These are phyloP conservation scores for Zoysia pacifica DNA, from an alignment of 176 grass and related monocot species.

Conservation along the genomic window DNA sequence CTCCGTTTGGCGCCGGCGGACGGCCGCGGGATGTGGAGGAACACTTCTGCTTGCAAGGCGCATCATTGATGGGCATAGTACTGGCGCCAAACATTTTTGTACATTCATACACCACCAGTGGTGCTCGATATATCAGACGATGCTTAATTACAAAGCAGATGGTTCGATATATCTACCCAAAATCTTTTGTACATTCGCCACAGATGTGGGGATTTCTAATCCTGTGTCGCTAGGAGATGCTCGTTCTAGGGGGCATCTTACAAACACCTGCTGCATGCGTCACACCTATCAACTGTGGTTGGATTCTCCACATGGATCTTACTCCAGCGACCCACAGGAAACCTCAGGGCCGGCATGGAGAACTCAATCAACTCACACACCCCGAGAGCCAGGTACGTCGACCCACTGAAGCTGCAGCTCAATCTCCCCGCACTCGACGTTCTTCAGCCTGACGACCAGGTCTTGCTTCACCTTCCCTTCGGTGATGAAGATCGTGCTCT, in stretches of 20 bases:
- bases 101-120: not conserved
- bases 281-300: not conserved
- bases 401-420: conserved; percentile 69
- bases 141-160: not conserved
- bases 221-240: not conserved
- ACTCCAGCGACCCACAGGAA: not conserved
- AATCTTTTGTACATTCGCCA: not conserved
- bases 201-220: not conserved
- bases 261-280: not conserved
- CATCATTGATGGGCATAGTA: not conserved
- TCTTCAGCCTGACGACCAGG: conserved; percentile 49
- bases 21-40: conserved; percentile 26
- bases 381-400: conserved; percentile 42
- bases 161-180: not conserved
- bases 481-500: conserved; percentile 45
- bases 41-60: not conserved
- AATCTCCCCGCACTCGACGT: conserved; percentile 65
- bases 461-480: conserved; percentile 68
- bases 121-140: too few relatives aligned
- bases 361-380: conserved; percentile 33
- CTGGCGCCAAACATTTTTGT: not conserved
- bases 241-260: not conserved
- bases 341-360: not conserved
- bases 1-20: conserved; percentile 11
- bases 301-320: not conserved